Base-by-base conservation (phyloP, 1,284 basidiomycete genomes). In the Ganoderma sp. region DNA sequence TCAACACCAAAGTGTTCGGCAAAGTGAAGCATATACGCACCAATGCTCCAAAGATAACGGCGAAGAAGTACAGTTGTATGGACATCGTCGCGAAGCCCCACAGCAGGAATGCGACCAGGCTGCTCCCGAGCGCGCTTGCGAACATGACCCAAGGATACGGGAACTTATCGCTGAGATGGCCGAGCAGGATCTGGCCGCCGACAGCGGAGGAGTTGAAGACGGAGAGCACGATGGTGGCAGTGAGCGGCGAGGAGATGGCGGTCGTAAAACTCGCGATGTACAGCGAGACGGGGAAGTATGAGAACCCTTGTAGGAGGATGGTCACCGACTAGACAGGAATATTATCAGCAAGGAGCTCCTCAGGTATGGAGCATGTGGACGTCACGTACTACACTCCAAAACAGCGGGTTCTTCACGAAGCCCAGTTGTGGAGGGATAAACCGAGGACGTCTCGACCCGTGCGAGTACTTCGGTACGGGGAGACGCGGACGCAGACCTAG, bases 251-350 rank as follows among this genome's bases (percentile, higher is more conserved):
- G 3, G 75, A 74, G 17, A 78, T 67, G 17, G 71, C 68, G 8
- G 69, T 73, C 1, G 75, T 71, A 72, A 73, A 78, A 14, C 73
- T 72, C 32, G 75, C 71, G n/a, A 77, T 76, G 65, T 77, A 77
- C 1, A 77, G 71, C 7, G 76, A 78, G 8, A 77, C 77, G 28
- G 75, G 76, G 74, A 77, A 77, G 65, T 75, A 77, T 10, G 75
- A 75, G 37, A 78, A 69, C 6, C 75, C 75, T 68, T 78, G 76
- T 1, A 78, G 67, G 39, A 74, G 67, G 37, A 70, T 68, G 14
- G 75, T 73, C 10, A 70, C 56, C 3, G 69, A 61, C 76, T 76
- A 43, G 10, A 42, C 50, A 43, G 8, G 28, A 9, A 19, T 17
- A 25, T 4, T 37, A 1, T 42, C 34, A 37, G n/a, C 9, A 3